Percentiles rank a stretch among this genome's conserved stretches.
phyloP scores from a whole-genome alignment of 768 basidiomycete species.

The Pleurotus giganteus region DNA sequence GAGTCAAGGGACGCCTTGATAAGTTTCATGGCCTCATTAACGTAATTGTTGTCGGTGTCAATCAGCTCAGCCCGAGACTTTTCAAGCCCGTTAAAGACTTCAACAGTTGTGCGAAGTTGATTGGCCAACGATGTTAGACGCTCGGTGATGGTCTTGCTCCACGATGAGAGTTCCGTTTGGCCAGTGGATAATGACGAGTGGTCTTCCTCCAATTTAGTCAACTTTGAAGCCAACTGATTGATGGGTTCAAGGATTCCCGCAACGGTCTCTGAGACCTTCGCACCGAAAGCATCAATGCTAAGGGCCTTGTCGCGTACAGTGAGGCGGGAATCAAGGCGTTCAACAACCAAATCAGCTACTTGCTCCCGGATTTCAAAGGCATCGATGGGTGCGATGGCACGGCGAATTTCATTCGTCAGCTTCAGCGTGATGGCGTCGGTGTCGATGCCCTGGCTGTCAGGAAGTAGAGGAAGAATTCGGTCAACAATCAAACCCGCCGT shows the following conservation, averaged over 20 bases:
- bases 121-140: slow-evolving; percentile 47
- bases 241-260: slow-evolving; percentile 39
- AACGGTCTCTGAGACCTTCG: slow-evolving; percentile 55
- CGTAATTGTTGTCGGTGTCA: slow-evolving; percentile 18
- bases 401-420: slow-evolving; percentile 67
- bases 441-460: slow-evolving; percentile 42
- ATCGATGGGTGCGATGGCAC: slow-evolving; percentile 73
- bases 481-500: slow-evolving; percentile 82
- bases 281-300: slow-evolving; percentile 56
- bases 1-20: slow-evolving; percentile 50
- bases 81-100: slow-evolving; percentile 32
- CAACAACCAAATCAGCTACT: slow-evolving; percentile 85
- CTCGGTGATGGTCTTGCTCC: slow-evolving; percentile 37
- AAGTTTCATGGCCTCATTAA: slow-evolving; percentile 34
- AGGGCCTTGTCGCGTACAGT: slow-evolving; percentile 73
- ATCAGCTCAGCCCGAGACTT: slow-evolving; percentile 32
- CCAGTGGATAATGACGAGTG: slow-evolving; percentile 39
- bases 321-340: slow-evolving; percentile 78
- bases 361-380: slow-evolving; percentile 88
- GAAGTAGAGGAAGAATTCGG: slow-evolving; percentile 64
- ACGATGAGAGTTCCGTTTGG: slow-evolving; percentile 35
- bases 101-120: slow-evolving; percentile 42
- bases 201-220: slow-evolving; percentile 39
- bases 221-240: slow-evolving; percentile 33
- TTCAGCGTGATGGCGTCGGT: slow-evolving; percentile 54